Evolutionary conservation across 148 eudicot genomes (phyloP).

Genomic region (Nepenthes mirabilis): DNA sequence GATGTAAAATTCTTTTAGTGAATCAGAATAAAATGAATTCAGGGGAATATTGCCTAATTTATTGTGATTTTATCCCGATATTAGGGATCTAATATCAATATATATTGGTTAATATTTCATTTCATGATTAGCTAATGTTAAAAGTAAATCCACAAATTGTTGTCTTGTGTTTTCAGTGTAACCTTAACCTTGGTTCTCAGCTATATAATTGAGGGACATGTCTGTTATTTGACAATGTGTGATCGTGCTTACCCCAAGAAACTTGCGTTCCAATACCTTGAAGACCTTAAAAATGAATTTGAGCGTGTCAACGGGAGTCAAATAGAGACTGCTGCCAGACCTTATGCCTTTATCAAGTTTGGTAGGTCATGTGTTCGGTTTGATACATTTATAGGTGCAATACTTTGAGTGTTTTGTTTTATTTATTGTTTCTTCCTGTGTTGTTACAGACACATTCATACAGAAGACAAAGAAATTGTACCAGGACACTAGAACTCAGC

Average conservation of each 20-base stretch:
- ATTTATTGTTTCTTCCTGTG: neutral
- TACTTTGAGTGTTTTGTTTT: neutral
- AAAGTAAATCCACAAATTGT: neutral
- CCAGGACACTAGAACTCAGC: slow-evolving; percentile 87
- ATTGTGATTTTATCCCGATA: no score
- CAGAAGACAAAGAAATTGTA: slow-evolving; percentile 87
- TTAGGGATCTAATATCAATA: no score
- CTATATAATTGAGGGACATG: slow-evolving; percentile 88
- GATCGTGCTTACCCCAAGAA: slow-evolving; percentile 96
- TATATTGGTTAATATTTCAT: no score
- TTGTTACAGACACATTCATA: slow-evolving; percentile 71
- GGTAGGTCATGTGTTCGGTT: slow-evolving; percentile 28
- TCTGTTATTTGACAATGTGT: slow-evolving; percentile 94
- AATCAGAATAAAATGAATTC: no score
- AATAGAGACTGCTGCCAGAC: slow-evolving; percentile 97
- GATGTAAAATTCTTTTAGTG: no score
- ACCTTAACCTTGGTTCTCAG: slow-evolving; percentile 50
- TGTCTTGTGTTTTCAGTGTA: slow-evolving; percentile 5
- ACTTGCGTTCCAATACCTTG: slow-evolving; percentile 93
- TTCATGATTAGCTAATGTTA: neutral
- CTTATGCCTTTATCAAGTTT: slow-evolving; percentile 95
- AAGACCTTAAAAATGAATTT: slow-evolving; percentile 91
- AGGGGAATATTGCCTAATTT: no score
- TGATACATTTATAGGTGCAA: neutral
- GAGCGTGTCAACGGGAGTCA: slow-evolving; percentile 88